Base-by-base conservation (phyloP, 352 stramenopile species). In the Phytophthora capsici region DNA sequence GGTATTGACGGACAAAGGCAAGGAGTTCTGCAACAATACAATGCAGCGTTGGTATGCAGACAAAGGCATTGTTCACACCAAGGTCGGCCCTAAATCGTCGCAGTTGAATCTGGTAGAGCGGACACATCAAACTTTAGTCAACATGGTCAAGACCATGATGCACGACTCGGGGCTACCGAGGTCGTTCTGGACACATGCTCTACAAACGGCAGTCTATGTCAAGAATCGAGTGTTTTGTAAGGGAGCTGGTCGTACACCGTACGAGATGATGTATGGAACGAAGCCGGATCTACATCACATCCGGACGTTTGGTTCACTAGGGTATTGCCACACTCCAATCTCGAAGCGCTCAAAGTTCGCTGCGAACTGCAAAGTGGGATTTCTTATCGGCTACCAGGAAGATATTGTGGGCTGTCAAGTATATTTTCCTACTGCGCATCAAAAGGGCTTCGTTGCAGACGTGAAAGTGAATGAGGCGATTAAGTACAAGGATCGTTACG, bases 111-210 rank as follows among this genome's bases (percentile, higher is more conserved):
- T 56, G 5, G 49, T 55, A 4, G 40, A 67, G 19, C 22, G 51
- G 30, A 50, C 43, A 3, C 59, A 56, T 17, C 49, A 60, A 20
- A 55, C 59, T 0, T 6, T 67, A 20, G 45, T 50, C 8, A 36
- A 43, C 3, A 56, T 61, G 34, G 36, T 57, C 2, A 64, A 64
- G 36, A 51, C 56, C 4, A 64, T 64, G 56, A 64, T 64, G 59
- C 41, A 56, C 34, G 14, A 55, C 14, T 67, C 58, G 7, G 49
- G 41, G 6, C 12, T 61, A n/a, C 59, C 49, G 14, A 40, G 23
- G 10, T 61, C 59, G 4, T 45, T 67, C n/a, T 60, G 40, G 50
- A 10, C 32, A 14, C 10, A 60, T 22, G 50, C 58, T 19, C 32
- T 66, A 5, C 19, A 51, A 19, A 55, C n/a, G 2, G 58, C 58